phyloP scores from a whole-genome alignment of 257 asterid genomes.

The Nicotiana obtusifolia region DNA sequence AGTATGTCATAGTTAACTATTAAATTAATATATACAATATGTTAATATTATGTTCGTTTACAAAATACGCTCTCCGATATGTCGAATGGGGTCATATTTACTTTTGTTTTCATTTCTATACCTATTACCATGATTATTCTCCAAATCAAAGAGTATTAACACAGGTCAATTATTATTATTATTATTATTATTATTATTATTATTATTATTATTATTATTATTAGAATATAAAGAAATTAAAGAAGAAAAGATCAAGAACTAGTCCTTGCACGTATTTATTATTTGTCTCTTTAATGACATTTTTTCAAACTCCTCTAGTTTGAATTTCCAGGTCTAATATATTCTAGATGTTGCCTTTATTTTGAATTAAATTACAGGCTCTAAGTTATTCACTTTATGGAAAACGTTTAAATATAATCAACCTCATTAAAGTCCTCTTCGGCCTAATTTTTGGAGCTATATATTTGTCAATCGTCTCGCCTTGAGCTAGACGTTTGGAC shows the following conservation, averaged over 20 bases:
- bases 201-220: no score
- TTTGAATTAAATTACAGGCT: neutral
- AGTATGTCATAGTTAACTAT: neutral
- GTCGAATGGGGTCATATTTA: neutral
- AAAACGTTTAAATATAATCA: neutral
- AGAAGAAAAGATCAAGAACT: neutral
- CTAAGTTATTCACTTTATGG: neutral
- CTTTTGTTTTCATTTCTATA: neutral
- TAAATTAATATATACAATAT: neutral
- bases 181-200: no score
- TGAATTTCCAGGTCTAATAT: neutral
- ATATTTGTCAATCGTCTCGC: no score
- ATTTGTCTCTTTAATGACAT: neutral
- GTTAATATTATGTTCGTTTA: neutral
- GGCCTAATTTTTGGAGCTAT: no score
- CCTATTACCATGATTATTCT: neutral
- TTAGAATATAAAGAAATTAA: neutral
- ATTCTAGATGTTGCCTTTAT: neutral
- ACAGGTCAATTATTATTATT: no score
- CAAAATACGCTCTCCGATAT: neutral
- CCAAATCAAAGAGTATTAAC: neutral
- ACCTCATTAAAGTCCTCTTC: no score
- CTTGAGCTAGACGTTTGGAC: no score
- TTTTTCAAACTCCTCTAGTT: neutral
- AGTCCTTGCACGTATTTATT: neutral